Conservation (phyloP, 805 yeast species). For the Nakazawaea molendinolei region DNA sequence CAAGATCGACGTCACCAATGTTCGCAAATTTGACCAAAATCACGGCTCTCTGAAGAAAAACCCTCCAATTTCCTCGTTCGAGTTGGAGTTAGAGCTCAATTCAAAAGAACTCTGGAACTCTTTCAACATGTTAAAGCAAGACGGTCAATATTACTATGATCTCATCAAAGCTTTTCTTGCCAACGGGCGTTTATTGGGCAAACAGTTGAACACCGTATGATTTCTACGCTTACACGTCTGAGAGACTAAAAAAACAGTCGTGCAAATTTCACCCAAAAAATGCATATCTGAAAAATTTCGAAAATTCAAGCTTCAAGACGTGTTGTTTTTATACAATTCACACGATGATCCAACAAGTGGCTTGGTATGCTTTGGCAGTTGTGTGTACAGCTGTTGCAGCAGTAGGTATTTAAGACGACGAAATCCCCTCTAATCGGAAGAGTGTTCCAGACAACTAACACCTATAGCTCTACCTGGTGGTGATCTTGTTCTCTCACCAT, state of each 20-base stretch:
- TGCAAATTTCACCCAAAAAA: too few species aligned
- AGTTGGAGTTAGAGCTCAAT: constrained; percentile 29
- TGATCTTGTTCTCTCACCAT: constrained; percentile 49
- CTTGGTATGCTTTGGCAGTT: too few species aligned
- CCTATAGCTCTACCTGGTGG: constrained; percentile 32
- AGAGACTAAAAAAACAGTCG: too few species aligned
- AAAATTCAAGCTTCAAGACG: too few species aligned
- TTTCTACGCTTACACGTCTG: too few species aligned
- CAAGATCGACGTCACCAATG: constrained; percentile 65
- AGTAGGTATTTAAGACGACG: too few species aligned
- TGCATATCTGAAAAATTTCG: too few species aligned
- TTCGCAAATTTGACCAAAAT: constrained; percentile 24
- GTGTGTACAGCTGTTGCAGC: too few species aligned
- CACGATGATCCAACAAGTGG: too few species aligned
- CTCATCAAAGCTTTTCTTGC: constrained; percentile 39
- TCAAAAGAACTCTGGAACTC: constrained; percentile 24
- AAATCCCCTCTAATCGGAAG: too few species aligned
- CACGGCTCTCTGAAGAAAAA: constrained; percentile 13
- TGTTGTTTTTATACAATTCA: too few species aligned
- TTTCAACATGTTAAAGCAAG: constrained; percentile 25
- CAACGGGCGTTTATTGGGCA: constrained; percentile 28
- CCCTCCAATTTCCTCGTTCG: constrained; percentile 18
- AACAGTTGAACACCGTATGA: constrained; percentile 9
- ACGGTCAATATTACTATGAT: constrained; percentile 36
- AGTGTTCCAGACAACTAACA: too few species aligned